Percentiles rank a stretch among this genome's conserved stretches.
Evolutionary conservation across 2,329 filamentous ascomycete species (phyloP).

Genomic region (Amauroascus niger): DNA sequence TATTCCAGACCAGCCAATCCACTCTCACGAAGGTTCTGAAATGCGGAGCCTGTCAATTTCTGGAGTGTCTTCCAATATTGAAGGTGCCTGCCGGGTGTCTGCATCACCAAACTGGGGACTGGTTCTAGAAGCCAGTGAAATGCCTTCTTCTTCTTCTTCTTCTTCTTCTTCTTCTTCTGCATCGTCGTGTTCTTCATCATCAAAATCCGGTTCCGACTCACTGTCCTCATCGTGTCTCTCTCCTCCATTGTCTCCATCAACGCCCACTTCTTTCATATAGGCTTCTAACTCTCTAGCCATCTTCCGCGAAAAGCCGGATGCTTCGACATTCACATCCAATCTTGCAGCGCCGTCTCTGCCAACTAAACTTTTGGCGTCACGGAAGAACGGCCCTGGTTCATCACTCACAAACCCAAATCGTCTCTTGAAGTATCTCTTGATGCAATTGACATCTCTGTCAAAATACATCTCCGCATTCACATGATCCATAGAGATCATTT

Average conservation of each 20-base stretch:
- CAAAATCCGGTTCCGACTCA: conserved; percentile 34
- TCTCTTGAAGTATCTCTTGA: conserved; percentile 86
- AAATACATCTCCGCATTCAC: conserved; percentile 94
- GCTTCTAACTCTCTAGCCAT: conserved; percentile 89
- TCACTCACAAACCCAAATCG: conserved; percentile 81
- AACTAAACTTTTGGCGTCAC: conserved; percentile 67
- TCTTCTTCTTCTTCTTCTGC: conserved; percentile 20
- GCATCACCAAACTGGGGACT: conserved; percentile 1
- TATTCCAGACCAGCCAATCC: too few relatives aligned
- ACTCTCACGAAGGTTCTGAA: conserved; percentile 2
- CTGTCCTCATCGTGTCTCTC: conserved; percentile 29
- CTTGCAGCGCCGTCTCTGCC: conserved; percentile 53
- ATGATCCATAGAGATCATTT: conserved; percentile 95
- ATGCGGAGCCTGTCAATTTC: conserved; percentile 11
- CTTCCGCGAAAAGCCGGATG: conserved; percentile 91
- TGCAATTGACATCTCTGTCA: conserved; percentile 86
- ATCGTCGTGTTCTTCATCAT: too few relatives aligned
- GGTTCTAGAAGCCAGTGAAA: background rate
- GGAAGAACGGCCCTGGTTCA: conserved; percentile 73
- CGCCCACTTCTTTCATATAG: conserved; percentile 68
- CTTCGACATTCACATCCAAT: conserved; percentile 79
- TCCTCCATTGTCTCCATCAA: conserved; percentile 44
- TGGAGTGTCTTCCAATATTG: background rate
- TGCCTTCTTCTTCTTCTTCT: conserved; percentile 17
- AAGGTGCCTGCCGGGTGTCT: background rate